phyloP scores from a whole-genome alignment of 371 early-diverging fungal species.

The Zychaea mexicana region DNA sequence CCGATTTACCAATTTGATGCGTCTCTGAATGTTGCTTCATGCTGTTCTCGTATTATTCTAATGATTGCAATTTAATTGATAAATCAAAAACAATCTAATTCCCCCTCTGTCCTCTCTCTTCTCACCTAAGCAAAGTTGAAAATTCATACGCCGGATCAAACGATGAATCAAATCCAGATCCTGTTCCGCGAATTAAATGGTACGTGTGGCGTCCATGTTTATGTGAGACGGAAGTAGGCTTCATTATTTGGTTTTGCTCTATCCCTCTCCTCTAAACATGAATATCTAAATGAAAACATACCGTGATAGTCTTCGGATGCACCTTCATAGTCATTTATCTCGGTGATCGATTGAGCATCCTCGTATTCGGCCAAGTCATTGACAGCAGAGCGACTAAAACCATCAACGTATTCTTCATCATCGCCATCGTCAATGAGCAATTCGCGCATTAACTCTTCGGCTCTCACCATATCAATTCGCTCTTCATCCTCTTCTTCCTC shows the following conservation, averaged over 20 bases:
- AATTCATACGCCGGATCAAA: neutral
- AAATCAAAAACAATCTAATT: neutral
- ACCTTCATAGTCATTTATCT: neutral
- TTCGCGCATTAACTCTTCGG: neutral
- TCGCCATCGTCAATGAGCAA: neutral
- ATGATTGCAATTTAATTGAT: no score
- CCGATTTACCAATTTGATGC: neutral
- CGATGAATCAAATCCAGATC: no score
- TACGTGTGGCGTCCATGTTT: no score
- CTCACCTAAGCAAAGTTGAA: neutral
- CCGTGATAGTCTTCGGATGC: neutral
- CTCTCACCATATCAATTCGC: neutral
- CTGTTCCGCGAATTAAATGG: no score
- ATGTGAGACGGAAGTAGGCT: no score
- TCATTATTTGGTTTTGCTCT: no score
- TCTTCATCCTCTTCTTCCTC: neutral
- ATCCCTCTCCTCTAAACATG: no score
- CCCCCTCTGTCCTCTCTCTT: no score
- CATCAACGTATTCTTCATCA: neutral
- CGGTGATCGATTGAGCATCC: neutral
- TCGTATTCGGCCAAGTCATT: neutral
- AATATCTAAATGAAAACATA: neutral
- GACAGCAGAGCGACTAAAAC: neutral
- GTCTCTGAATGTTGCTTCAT: neutral
- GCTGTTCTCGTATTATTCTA: neutral